A percentile compares a stretch with the other conserved stretches of the same genome.
Conservation (phyloP, 345 rosid genomes). For the Passiflora organensis region DNA sequence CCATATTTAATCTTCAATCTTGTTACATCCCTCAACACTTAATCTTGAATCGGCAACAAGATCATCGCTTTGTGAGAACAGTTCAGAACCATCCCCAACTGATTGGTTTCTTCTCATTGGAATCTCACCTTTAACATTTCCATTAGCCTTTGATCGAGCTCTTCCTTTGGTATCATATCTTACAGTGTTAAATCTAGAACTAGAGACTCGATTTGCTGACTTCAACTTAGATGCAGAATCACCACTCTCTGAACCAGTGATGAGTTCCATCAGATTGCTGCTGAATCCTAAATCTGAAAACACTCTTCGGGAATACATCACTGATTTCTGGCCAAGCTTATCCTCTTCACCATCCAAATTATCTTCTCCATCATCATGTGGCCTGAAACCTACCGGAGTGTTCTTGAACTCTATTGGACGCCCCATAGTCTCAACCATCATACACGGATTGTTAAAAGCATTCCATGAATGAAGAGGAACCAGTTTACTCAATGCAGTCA, state of each 20-base stretch:
- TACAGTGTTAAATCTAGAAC: slow-evolving; percentile 40
- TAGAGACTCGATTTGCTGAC: slow-evolving; percentile 20
- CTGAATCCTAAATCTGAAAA: slow-evolving; percentile 71
- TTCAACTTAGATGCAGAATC: slow-evolving; percentile 16
- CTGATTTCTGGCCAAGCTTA: slow-evolving; percentile 19
- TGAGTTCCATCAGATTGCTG: slow-evolving; percentile 69
- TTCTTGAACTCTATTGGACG: slow-evolving; percentile 54
- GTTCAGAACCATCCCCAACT: slow-evolving; percentile 31
- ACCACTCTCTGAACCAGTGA: slow-evolving; percentile 40
- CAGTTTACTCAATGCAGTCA: slow-evolving; percentile 58
- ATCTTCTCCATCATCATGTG: slow-evolving; percentile 19
- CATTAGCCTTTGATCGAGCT: slow-evolving; percentile 14
- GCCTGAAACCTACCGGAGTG: slow-evolving; percentile 14
- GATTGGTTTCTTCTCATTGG: slow-evolving; percentile 29
- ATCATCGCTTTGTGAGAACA: slow-evolving; percentile 21
- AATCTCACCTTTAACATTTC: slow-evolving; percentile 13
- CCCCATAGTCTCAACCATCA: slow-evolving; percentile 93
- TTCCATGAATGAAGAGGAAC: slow-evolving; percentile 88
- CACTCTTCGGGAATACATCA: slow-evolving; percentile 48
- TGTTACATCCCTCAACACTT: too few relatives aligned
- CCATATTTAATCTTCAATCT: slow-evolving; percentile 17
- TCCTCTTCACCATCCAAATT: slow-evolving; percentile 31
- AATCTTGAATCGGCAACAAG: slow-evolving; percentile 12
- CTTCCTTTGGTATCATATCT: slow-evolving; percentile 26
- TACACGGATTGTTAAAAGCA: slow-evolving; percentile 85